Evolutionary conservation across 2,329 filamentous ascomycete species (phyloP).

Genomic region (Pseudogymnoascus sp.): DNA sequence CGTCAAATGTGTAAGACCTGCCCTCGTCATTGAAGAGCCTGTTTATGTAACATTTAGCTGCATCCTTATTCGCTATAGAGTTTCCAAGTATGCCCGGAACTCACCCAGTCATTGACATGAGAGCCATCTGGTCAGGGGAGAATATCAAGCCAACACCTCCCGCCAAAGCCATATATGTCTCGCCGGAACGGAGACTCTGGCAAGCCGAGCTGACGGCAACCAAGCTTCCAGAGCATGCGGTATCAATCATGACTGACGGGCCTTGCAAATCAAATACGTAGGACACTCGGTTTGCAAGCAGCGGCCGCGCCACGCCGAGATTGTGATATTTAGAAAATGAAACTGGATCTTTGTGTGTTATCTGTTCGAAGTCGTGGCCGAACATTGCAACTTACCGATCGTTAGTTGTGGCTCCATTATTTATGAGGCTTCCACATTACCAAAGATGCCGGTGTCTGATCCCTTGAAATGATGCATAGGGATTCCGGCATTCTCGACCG

Average conservation of each 20-base stretch:
- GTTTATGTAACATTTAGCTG: conserved; percentile 14
- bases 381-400: background rate
- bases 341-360: conserved; percentile 12
- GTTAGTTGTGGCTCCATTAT: background rate
- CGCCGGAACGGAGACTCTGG: conserved; percentile 24
- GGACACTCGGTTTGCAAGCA: conserved; percentile 18
- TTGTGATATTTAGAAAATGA: conserved; percentile 16
- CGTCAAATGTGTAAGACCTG: conserved; percentile 30
- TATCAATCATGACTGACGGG: conserved; percentile 14
- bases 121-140: conserved; percentile 18
- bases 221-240: conserved; percentile 32
- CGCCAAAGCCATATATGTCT: conserved; percentile 20
- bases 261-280: conserved; percentile 19
- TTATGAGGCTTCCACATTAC: background rate
- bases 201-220: conserved; percentile 45
- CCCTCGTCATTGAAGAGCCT: conserved; percentile 25
- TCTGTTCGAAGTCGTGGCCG: background rate
- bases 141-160: conserved; percentile 15
- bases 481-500: conserved; percentile 22
- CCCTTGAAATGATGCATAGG: conserved; percentile 10
- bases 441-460: background rate
- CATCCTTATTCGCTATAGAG: background rate
- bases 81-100: background rate
- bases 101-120: conserved; percentile 17
- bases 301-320: background rate